Evolutionary conservation across 140 eudicot species (phyloP), one percentile per base, ranked within the genome.

Genomic region (Oenanthe javanica): DNA sequence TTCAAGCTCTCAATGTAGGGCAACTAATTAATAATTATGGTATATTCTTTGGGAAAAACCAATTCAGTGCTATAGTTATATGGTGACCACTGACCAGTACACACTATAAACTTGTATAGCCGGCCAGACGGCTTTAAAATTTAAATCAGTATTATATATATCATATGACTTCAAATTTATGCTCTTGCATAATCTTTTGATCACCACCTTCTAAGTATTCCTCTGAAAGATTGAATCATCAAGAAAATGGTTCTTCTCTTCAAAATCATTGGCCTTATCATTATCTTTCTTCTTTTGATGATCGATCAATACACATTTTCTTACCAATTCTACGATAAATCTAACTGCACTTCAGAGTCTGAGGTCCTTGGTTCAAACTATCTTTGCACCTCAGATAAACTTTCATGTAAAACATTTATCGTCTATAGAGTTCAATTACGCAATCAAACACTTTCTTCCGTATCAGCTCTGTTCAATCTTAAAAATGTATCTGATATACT

Each of bases 351-450:
- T 69, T 81, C 84, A 54, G 50, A 81, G 46, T 23, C 81, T 21
- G 85, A 82, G 36, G 52, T 83, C 64, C 80, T 80, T 9, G 84
- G 84, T 75, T 83, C 90, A 36, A 87, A 81, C 54, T 87, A 83
- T 83, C 66, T 79, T 13, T 87, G 93, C 85, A 87, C 80, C 79
- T 46, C 84, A 64, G 36, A 77, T 78, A 80, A 57, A 61, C 57
- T 51, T 49, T 59, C 84, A 9, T 89, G 90, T 80, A 76, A 83
- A 67, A 83, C 93, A 21, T 89, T 69, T 71, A 55, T 89, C n/a
- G 47, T 89, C 72, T 89, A 83, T 45, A 55, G 93, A 81, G 87
- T 88, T n/a, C n/a, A n/a, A n/a, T n/a, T n/a, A n/a, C n/a, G n/a
- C 43, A 40, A 83, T 47, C 77, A 85, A 72, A 79, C 84, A 15